Base-by-base conservation (phyloP, 2,329 filamentous ascomycete species). In the Aspergillus floridensis region DNA sequence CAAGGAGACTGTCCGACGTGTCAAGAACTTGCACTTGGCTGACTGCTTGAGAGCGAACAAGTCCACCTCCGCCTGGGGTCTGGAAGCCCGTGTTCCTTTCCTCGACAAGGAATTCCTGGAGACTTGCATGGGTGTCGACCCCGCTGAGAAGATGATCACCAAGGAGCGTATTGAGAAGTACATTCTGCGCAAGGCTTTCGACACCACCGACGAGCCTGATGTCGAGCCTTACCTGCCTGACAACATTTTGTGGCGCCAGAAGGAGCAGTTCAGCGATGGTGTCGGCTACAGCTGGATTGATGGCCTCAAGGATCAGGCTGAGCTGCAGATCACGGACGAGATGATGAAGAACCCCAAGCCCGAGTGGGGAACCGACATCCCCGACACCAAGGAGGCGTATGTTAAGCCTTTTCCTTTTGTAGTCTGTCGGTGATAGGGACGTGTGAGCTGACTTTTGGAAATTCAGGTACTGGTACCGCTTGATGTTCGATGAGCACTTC, bases 281-380 rank as follows among this genome's bases (percentile, higher is more conserved):
- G 95, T 99, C 59, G 95, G 95, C 59, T 99, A 99, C 81, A 93
- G 95, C 64, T 99, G 95, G 95, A 99, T 99, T 74, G 95, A 99
- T 73, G 90, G 88, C 6, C 86, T 99, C 70, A 98, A 97, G 84
- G 95, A 98, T 79, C 91, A 89, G 72, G 95, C 95, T 35, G 92
- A 96, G 79, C 77, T 88, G 65, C 86, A 95, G 59, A 89, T 99
- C 58, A 96, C 91, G 19, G 93, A 99, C 73, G 93, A 98, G 83
- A 93, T 96, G 88, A 92, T 98, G 90, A 92, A 93, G 84, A 93
- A 96, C 86, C 93, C 95, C 65, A 97, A 96, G 84, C 86, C 91
- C 12, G 92, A 97, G 77, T 99, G 96, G 96, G 93, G 92, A 53
- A 79, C 81, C 70, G 96, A 99, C 73, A 86, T 96, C 63, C 96